Percentiles rank a stretch among this genome's conserved stretches.
These are phyloP conservation scores for Posidonia australis DNA, from an alignment of 106 monocot species.

Conservation along the genomic window DNA sequence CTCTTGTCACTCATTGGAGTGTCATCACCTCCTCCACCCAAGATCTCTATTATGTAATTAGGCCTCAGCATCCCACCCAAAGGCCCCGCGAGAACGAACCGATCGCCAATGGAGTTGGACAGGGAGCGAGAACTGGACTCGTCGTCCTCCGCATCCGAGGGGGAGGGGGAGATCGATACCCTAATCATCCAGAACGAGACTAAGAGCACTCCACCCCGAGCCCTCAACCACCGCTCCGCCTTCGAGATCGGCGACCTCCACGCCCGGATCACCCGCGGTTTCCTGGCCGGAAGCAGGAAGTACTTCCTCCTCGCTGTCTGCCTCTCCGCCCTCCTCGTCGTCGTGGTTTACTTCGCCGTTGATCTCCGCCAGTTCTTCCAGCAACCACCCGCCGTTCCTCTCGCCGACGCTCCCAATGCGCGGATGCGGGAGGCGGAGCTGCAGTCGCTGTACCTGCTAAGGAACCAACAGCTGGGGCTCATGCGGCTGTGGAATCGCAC, in stretches of 20 bases:
- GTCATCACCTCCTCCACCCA: no score
- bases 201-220: not conserved
- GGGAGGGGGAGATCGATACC: not conserved
- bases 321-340: constrained; percentile 38
- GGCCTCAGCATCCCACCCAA: no score
- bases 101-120: no score
- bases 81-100: no score
- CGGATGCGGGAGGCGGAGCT: constrained; percentile 76
- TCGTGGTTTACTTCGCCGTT: constrained; percentile 45
- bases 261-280: constrained; percentile 1
- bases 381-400: constrained; percentile 4
- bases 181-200: constrained; percentile 5
- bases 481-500: constrained; percentile 48
- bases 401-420: constrained; percentile 6
- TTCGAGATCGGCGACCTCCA: not conserved
- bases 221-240: not conserved
- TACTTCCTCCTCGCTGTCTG: constrained; percentile 37
- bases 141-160: not conserved
- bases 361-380: constrained; percentile 26
- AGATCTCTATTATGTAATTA: no score
- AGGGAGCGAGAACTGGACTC: not conserved
- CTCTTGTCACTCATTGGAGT: no score
- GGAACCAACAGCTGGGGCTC: constrained; percentile 50
- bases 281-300: constrained; percentile 23
- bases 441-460: constrained; percentile 51